phyloP scores from a whole-genome alignment of 768 basidiomycete species.

The Leucogyrophana mollusca region DNA sequence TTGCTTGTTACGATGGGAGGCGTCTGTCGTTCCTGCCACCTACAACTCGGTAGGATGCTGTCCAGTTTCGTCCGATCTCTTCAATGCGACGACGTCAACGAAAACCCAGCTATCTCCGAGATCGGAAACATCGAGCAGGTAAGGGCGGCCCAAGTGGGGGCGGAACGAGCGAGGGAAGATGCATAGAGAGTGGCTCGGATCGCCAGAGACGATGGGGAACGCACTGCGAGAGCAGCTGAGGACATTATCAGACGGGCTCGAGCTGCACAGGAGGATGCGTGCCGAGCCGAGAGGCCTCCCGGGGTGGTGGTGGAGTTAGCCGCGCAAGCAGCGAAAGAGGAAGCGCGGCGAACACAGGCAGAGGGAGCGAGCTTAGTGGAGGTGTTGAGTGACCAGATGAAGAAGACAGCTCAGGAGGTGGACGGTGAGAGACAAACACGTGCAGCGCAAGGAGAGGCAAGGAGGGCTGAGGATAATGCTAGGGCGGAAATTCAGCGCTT shows the following conservation, averaged over 20 bases:
- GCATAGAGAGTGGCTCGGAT: slow-evolving; percentile 20
- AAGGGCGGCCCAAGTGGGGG: slow-evolving; percentile 5
- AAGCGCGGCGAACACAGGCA: no score
- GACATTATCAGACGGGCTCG: background rate
- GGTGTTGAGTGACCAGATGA: slow-evolving; percentile 3
- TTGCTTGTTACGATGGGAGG: no score
- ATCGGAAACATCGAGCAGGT: background rate
- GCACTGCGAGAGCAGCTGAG: slow-evolving; percentile 5
- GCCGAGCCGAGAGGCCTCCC: slow-evolving; percentile 20
- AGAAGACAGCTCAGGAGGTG: slow-evolving; percentile 11
- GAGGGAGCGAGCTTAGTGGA: no score
- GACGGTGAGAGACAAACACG: slow-evolving; percentile 19
- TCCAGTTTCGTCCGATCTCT: no score
- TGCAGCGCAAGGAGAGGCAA: slow-evolving; percentile 22
- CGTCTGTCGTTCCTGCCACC: no score
- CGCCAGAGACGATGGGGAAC: slow-evolving; percentile 21
- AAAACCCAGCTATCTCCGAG: background rate
- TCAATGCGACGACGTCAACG: no score
- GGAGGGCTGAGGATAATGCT: slow-evolving; percentile 20
- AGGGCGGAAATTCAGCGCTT: slow-evolving; percentile 23
- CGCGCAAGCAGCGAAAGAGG: no score
- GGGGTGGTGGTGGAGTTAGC: background rate
- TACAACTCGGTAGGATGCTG: no score
- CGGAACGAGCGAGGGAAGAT: slow-evolving; percentile 14
- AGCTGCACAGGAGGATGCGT: no score